Evolutionary conservation across 805 yeast species (phyloP).

Genomic region (Priceomyces castillae): DNA sequence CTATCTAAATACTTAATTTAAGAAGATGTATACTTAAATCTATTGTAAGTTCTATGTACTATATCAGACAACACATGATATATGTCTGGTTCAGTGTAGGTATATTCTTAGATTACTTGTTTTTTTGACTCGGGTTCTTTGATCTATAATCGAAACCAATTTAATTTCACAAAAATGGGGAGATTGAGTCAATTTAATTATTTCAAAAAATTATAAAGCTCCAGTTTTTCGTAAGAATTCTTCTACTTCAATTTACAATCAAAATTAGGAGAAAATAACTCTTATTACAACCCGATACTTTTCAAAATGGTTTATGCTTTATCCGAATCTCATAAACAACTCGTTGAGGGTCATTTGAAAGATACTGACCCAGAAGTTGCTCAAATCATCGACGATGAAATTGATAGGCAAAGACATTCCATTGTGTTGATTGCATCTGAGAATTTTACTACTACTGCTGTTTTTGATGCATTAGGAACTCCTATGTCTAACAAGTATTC

Average conservation of each 20-base stretch:
- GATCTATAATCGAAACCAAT: background rate
- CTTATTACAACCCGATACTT: background rate
- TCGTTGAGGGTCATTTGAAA: conserved; percentile 60
- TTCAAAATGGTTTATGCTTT: conserved; percentile 44
- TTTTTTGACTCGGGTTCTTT: conserved; percentile 8
- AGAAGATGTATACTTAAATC: too few species aligned
- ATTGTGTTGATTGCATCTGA: conserved; percentile 93
- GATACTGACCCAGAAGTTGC: conserved; percentile 85
- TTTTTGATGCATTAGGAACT: conserved; percentile 90
- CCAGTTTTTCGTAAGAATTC: background rate
- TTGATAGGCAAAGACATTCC: conserved; percentile 84
- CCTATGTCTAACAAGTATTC: conserved; percentile 98
- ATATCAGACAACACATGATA: too few species aligned
- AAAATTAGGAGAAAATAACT: background rate
- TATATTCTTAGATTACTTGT: too few species aligned
- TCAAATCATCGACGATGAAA: conserved; percentile 71
- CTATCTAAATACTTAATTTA: background rate
- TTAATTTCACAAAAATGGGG: conserved; percentile 2
- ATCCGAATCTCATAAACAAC: conserved; percentile 46
- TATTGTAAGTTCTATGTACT: too few species aligned
- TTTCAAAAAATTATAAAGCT: conserved; percentile 3
- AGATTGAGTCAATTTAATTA: conserved; percentile 4
- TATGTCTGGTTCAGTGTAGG: too few species aligned
- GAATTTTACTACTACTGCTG: conserved; percentile 93
- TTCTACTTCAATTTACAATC: background rate